Conservation (phyloP, 805 yeast genomes). For the Barnettozyma wickerhamii region DNA sequence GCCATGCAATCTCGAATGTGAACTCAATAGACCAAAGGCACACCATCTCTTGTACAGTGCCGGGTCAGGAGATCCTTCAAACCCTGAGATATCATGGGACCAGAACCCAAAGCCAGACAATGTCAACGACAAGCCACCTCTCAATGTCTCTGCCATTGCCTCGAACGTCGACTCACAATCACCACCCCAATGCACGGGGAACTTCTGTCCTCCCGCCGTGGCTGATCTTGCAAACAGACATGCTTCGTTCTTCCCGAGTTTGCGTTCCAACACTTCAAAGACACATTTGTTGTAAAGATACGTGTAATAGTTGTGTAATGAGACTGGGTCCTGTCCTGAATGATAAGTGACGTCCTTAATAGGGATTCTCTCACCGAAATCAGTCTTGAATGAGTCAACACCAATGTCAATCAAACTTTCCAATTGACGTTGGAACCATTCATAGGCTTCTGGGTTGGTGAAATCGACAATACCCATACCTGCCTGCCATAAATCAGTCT, state of each 20-base stretch:
- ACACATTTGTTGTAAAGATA: slow-evolving; percentile 20
- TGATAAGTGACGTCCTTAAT: slow-evolving; percentile 14
- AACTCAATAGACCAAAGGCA: slow-evolving; percentile 20
- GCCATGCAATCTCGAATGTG: slow-evolving; percentile 24
- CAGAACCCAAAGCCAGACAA: slow-evolving; percentile 22
- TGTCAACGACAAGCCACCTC: slow-evolving; percentile 23
- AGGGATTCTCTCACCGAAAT: slow-evolving; percentile 24
- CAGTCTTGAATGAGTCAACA: slow-evolving; percentile 22
- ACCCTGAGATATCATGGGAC: slow-evolving; percentile 24
- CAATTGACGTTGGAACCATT: slow-evolving; percentile 18
- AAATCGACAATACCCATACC: slow-evolving; percentile 23
- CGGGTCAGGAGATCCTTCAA: slow-evolving; percentile 21
- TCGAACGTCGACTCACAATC: slow-evolving; percentile 23
- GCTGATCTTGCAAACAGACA: slow-evolving; percentile 23
- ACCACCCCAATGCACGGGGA: slow-evolving; percentile 26
- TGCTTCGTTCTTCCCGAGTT: slow-evolving; percentile 19
- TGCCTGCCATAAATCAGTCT: slow-evolving; percentile 23
- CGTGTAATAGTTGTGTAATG: slow-evolving; percentile 22
- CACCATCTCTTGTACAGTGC: slow-evolving; percentile 23
- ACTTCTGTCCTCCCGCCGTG: slow-evolving; percentile 21
- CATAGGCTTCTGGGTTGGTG: slow-evolving; percentile 21
- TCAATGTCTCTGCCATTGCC: slow-evolving; percentile 22
- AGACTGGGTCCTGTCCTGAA: slow-evolving; percentile 13
- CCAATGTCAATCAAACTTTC: slow-evolving; percentile 18
- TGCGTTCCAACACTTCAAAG: slow-evolving; percentile 18